Percentiles rank a stretch among this genome's conserved stretches.
Evolutionary conservation across 768 basidiomycete genomes (phyloP).

Genomic region (Cyclocybe aegerita): DNA sequence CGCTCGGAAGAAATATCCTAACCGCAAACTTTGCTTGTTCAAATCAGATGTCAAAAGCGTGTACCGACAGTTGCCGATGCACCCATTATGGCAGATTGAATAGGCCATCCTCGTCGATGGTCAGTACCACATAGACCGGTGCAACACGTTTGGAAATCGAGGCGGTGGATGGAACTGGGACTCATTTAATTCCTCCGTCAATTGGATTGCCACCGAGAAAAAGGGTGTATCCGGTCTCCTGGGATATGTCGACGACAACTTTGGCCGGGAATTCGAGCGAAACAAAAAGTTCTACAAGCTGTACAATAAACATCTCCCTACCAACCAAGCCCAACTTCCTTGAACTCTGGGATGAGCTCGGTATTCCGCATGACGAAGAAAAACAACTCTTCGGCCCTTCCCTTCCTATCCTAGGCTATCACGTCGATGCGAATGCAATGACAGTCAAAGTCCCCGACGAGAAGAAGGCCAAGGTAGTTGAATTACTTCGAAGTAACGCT

Average conservation of each 20-base stretch:
- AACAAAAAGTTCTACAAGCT: constrained; percentile 26
- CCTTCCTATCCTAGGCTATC: constrained; percentile 39
- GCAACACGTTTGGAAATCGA: constrained; percentile 31
- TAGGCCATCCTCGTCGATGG: constrained; percentile 32
- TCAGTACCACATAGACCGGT: constrained; percentile 26
- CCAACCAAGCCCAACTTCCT: constrained; percentile 33
- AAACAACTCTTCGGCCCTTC: constrained; percentile 38
- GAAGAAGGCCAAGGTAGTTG: constrained; percentile 7
- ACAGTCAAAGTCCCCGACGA: constrained; percentile 18
- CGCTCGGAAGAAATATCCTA: constrained; percentile 7
- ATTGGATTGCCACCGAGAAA: constrained; percentile 30
- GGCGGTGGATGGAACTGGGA: constrained; percentile 23
- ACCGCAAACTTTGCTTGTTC: constrained; percentile 24
- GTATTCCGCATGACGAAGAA: constrained; percentile 39
- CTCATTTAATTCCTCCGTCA: constrained; percentile 25
- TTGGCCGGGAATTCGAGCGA: constrained; percentile 16
- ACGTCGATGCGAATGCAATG: constrained; percentile 30
- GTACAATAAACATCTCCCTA: constrained; percentile 25
- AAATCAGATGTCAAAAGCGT: constrained; percentile 39
- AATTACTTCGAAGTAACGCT: constrained; percentile 12
- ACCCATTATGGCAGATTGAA: constrained; percentile 27
- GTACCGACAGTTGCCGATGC: constrained; percentile 29
- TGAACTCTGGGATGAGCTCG: constrained; percentile 37
- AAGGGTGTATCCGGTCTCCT: constrained; percentile 16
- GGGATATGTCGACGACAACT: constrained; percentile 33